Evolutionary conservation across 371 early-diverging fungal genomes (phyloP).

Genomic region (Entomophthora muscae): DNA sequence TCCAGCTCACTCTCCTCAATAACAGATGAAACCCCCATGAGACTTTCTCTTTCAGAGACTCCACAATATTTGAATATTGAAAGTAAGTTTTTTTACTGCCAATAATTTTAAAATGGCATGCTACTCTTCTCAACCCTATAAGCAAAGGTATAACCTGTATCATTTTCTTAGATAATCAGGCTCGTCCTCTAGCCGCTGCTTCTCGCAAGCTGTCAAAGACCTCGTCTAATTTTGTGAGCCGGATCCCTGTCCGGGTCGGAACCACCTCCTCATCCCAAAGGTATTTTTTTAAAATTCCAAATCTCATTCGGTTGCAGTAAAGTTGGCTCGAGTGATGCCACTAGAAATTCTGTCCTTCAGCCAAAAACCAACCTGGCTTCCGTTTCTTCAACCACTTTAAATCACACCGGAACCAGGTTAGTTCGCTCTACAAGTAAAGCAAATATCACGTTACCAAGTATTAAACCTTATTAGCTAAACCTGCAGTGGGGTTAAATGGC

Average conservation of each 20-base stretch:
- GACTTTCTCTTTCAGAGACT: neutral
- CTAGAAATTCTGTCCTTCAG: neutral
- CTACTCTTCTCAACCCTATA: neutral
- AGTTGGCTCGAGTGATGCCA: neutral
- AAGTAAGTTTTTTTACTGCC: neutral
- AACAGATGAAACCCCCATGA: neutral
- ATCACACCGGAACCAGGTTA: neutral
- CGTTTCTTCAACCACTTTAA: neutral
- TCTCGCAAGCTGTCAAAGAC: neutral
- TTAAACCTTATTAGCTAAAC: neutral
- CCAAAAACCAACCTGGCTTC: neutral
- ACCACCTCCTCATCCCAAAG: neutral
- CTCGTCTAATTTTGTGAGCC: neutral
- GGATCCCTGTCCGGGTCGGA: neutral
- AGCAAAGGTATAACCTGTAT: neutral
- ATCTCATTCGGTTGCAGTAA: neutral
- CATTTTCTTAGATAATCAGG: neutral
- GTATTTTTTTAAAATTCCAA: neutral
- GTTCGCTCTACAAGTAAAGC: no score
- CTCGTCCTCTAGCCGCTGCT: neutral
- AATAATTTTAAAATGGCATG: neutral
- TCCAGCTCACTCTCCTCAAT: constrained; percentile 3
- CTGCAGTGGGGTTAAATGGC: neutral
- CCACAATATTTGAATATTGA: constrained; percentile 2
- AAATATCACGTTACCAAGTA: no score